Conservation (phyloP, 345 rosid genomes). For the Eucalyptus regnans region DNA sequence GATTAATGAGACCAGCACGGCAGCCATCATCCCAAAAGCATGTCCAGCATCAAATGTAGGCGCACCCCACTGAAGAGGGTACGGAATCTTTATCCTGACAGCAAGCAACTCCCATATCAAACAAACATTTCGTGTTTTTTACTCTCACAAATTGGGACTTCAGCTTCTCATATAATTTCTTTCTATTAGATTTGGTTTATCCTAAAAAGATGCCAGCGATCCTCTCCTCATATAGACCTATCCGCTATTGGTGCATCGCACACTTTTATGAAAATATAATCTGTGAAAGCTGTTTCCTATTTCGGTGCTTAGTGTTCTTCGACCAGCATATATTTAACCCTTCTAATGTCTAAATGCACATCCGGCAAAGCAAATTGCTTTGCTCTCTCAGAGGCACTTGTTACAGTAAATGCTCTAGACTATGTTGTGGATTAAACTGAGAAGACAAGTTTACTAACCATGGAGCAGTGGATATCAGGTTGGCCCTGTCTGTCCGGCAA, state of each 20-base stretch:
- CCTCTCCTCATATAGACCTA: not conserved
- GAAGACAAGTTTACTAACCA: constrained; percentile 28
- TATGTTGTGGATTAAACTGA: not conserved
- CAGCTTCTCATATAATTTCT: not conserved
- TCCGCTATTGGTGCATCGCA: not conserved
- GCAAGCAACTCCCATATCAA: not conserved
- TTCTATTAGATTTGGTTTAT: not conserved
- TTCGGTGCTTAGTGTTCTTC: not conserved
- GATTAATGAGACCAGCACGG: constrained; percentile 79
- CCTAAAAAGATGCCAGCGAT: not conserved
- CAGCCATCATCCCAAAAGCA: constrained; percentile 98
- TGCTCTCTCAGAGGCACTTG: not conserved
- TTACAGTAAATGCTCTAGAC: not conserved
- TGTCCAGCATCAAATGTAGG: constrained; percentile 98
- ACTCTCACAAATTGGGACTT: not conserved
- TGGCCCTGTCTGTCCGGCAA: constrained; percentile 92
- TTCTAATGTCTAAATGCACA: not conserved
- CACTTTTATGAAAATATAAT: not conserved
- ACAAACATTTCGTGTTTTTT: not conserved
- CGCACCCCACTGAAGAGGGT: constrained; percentile 99
- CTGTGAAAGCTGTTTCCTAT: not conserved
- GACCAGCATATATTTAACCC: not conserved
- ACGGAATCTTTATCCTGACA: constrained; percentile 87
- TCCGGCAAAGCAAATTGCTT: not conserved
- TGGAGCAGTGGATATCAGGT: constrained; percentile 98